Conservation (phyloP, 2,329 filamentous ascomycete genomes). For the Colletotrichum sansevieriae region DNA sequence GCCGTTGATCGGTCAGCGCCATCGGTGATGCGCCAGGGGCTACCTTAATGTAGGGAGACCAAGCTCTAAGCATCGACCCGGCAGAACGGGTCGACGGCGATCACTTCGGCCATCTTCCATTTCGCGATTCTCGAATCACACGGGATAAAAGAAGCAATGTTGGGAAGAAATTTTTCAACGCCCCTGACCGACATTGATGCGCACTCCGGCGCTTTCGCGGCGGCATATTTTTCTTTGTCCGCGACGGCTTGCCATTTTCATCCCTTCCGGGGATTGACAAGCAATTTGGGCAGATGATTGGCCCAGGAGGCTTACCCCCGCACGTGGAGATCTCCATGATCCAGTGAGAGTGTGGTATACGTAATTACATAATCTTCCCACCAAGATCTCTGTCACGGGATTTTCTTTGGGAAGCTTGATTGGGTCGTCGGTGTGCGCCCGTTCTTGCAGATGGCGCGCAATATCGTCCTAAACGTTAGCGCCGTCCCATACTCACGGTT, state of each 20-base stretch:
- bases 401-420: not conserved
- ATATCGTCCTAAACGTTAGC: not conserved
- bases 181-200: not conserved
- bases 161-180: constrained; percentile 4
- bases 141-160: not conserved
- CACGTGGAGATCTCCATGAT: constrained; percentile 19
- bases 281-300: not conserved
- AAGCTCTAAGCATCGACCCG: constrained; percentile 17
- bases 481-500: too few species aligned
- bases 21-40: not conserved
- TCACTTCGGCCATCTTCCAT: constrained; percentile 5
- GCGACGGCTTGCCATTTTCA: constrained; percentile 15
- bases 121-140: not conserved
- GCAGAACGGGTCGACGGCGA: constrained; percentile 8
- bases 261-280: not conserved
- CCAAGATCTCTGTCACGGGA: too few species aligned
- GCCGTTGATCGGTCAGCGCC: not conserved
- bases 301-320: not conserved
- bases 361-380: constrained; percentile 21
- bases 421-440: not conserved
- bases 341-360: not conserved
- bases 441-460: constrained; percentile 4
- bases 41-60: not conserved
- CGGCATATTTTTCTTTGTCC: not conserved
- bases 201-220: constrained; percentile 3